These are phyloP conservation scores for Coemansia sp. DNA, from an alignment of 192 early-diverging fungal species.

Conservation along the genomic window DNA sequence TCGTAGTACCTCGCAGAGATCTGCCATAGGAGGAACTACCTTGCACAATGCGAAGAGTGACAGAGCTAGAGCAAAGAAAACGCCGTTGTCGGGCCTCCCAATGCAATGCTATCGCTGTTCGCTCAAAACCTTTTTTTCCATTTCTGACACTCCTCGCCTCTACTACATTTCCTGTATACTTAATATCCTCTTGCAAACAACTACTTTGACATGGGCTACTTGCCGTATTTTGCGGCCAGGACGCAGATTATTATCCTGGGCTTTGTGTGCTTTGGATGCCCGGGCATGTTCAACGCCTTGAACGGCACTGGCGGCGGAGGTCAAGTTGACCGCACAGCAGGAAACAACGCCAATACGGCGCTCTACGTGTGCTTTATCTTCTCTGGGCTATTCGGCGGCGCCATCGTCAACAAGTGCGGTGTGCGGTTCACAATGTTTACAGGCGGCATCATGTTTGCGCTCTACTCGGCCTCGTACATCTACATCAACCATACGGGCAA, in stretches of 20 bases:
- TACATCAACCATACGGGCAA: conserved; percentile 61
- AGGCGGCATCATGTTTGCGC: conserved; percentile 60
- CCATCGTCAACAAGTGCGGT: conserved; percentile 64
- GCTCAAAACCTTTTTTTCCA: not conserved
- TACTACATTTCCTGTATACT: not conserved
- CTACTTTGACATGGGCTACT: not conserved
- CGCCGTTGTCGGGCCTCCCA: not conserved
- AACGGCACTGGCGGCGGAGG: conserved; percentile 68
- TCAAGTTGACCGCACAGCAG: conserved; percentile 60
- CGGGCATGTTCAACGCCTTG: conserved; percentile 77
- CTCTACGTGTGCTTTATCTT: conserved; percentile 76
- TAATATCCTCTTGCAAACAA: not conserved
- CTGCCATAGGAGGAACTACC: not conserved
- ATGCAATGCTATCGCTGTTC: not conserved
- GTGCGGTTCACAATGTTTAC: conserved; percentile 60
- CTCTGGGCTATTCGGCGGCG: conserved; percentile 72
- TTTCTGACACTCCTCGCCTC: not conserved
- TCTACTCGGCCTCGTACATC: conserved; percentile 68
- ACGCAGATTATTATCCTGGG: conserved; percentile 68
- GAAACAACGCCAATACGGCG: conserved; percentile 74
- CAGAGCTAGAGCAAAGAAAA: not conserved
- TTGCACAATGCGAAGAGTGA: not conserved
- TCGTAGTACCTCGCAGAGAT: not conserved
- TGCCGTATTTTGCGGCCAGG: conserved; percentile 59
- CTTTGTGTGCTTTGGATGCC: conserved; percentile 75